These are phyloP conservation scores for Ophidiomyces ophidiicola DNA, from an alignment of 2,329 filamentous ascomycete species.

Conservation along the genomic window DNA sequence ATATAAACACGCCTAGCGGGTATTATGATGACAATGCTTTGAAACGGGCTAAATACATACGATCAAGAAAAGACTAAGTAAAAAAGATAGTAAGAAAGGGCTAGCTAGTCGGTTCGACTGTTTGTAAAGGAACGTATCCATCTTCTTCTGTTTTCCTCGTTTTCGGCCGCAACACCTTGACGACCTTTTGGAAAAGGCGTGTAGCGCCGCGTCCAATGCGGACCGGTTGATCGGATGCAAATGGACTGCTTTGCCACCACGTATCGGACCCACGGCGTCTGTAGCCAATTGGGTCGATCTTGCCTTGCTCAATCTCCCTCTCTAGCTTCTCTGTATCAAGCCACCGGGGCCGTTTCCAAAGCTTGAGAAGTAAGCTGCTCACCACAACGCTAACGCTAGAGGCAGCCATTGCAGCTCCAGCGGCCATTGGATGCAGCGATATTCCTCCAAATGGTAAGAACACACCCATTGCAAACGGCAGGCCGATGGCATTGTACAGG, in stretches of 20 bases:
- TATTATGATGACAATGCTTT: not conserved
- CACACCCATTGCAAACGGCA: constrained; percentile 94
- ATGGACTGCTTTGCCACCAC: constrained; percentile 24
- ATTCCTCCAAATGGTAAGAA: constrained; percentile 82
- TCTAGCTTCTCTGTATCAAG: constrained; percentile 62
- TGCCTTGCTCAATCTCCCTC: constrained; percentile 37
- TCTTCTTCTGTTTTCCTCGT: constrained; percentile 23
- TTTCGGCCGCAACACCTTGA: constrained; percentile 13
- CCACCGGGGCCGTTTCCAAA: constrained; percentile 76
- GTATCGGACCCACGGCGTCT: constrained; percentile 17
- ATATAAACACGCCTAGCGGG: constrained; percentile 2
- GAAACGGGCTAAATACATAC: not conserved
- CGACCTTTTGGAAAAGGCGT: constrained; percentile 20
- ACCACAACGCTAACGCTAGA: constrained; percentile 83
- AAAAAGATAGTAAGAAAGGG: not conserved
- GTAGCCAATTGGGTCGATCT: constrained; percentile 16
- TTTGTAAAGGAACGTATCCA: constrained; percentile 37
- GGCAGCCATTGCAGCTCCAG: constrained; percentile 83
- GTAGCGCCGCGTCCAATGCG: constrained; percentile 10
- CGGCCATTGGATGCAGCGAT: constrained; percentile 78
- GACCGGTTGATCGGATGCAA: constrained; percentile 6
- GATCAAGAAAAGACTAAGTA: not conserved
- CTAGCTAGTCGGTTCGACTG: constrained; percentile 28
- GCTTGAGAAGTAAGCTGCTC: constrained; percentile 69
- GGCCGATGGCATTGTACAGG: constrained; percentile 77